Conservation (phyloP, 1,284 basidiomycete species). For the Peniophora sp. region DNA sequence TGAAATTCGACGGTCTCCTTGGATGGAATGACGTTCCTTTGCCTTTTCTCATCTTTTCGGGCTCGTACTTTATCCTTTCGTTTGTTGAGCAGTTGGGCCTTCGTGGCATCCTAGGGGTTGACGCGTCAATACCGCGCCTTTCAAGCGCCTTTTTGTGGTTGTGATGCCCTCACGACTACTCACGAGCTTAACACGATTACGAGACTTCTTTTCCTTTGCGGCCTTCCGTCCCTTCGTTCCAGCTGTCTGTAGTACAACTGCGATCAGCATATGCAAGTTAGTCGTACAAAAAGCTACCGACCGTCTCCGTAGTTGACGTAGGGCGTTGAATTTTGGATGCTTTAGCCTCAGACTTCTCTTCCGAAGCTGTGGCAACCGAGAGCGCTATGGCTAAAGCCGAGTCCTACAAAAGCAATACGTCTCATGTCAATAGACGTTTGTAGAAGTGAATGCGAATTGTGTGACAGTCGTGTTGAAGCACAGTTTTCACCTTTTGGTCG, state of each 20-base stretch:
- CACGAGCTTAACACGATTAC: too few species aligned
- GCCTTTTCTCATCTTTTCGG: not conserved
- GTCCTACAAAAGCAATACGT: constrained; percentile 22
- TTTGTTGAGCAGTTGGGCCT: not conserved
- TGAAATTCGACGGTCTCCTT: too few species aligned
- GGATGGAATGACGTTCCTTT: not conserved
- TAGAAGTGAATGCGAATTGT: too few species aligned
- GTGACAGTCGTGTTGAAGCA: too few species aligned
- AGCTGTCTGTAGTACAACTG: too few species aligned
- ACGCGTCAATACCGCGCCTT: not conserved
- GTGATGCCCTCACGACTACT: too few species aligned
- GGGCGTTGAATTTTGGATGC: constrained; percentile 24
- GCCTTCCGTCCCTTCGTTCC: too few species aligned
- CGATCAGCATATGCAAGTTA: not conserved
- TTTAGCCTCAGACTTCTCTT: constrained; percentile 28
- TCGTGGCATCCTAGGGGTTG: not conserved
- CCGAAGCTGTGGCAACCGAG: constrained; percentile 29
- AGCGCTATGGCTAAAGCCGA: constrained; percentile 30
- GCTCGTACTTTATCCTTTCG: not conserved
- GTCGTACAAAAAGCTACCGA: not conserved
- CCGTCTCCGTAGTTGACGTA: constrained; percentile 19
- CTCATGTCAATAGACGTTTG: too few species aligned
- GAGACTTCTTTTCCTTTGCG: too few species aligned
- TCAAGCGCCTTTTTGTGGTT: too few species aligned
- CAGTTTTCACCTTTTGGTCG: too few species aligned